Conservation (phyloP, 2,329 filamentous ascomycete species). For the Penicillium freii region DNA sequence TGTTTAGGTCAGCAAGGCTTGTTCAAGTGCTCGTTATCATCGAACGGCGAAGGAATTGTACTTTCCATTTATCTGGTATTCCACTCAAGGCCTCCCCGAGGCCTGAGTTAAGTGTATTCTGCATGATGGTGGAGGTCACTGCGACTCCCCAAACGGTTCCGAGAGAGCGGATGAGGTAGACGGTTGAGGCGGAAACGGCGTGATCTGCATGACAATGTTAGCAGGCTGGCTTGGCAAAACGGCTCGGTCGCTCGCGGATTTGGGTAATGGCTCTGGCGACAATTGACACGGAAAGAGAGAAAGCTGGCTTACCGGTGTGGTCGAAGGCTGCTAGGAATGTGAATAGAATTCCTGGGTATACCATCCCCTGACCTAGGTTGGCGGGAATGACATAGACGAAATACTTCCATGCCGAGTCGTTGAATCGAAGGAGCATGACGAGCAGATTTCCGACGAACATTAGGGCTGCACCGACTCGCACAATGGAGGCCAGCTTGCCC, state of each 20-base stretch:
- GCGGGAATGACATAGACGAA: slow-evolving; percentile 47
- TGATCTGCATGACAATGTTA: slow-evolving; percentile 49
- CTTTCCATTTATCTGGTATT: slow-evolving; percentile 58
- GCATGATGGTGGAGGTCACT: slow-evolving; percentile 60
- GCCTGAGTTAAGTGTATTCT: slow-evolving; percentile 58
- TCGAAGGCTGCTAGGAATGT: slow-evolving; percentile 63
- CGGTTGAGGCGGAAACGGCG: slow-evolving; percentile 61
- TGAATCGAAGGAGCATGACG: slow-evolving; percentile 42
- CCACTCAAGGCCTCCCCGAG: slow-evolving; percentile 55
- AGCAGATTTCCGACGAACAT: slow-evolving; percentile 48
- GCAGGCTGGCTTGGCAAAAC: background rate
- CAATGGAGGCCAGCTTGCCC: slow-evolving; percentile 44
- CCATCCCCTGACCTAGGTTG: slow-evolving; percentile 49
- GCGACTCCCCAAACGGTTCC: slow-evolving; percentile 66
- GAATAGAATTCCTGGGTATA: slow-evolving; percentile 54
- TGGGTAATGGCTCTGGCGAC: background rate
- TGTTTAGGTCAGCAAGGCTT: slow-evolving; percentile 27
- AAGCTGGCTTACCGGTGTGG: slow-evolving; percentile 51
- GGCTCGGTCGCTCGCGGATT: background rate
- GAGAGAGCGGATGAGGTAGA: slow-evolving; percentile 63
- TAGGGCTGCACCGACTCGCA: slow-evolving; percentile 41
- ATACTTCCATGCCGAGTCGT: slow-evolving; percentile 48
- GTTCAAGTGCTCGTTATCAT: background rate
- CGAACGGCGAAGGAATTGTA: slow-evolving; percentile 40
- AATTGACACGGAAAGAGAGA: background rate